Base-by-base conservation (phyloP, 345 rosid species). In the Excoecaria cochinchinensis region DNA sequence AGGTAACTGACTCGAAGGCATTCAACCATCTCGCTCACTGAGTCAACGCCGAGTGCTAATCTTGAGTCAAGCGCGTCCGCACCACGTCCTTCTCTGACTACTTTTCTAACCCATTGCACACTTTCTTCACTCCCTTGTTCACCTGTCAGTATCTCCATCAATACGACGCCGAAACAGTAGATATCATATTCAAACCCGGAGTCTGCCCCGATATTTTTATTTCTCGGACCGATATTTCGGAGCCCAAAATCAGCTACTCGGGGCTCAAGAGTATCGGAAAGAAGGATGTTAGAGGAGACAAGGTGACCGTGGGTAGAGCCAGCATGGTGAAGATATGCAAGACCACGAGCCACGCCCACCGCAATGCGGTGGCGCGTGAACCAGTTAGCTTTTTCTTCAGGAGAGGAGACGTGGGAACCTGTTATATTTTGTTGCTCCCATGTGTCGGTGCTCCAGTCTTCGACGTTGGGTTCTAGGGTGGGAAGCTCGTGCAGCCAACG, bases 401-500 rank as follows among this genome's bases (percentile, higher is more conserved):
- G 87, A 0, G 84, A 85, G 6, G 86, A 74, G 9, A 51, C 0
- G 15, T 73, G 82, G 69, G 75, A 76, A 51, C 79, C 83, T 8
- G 76, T 50, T 31, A 74, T 75, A 8, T 36, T 76, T 19, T 78
- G 90, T 2, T 78, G 83, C 78, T 92, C 97, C 99, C 99, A 95
- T 67, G 98, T 91, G 91, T 95, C 99, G 1, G 84, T 77, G 76
- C 92, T 91, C 99, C 99, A 95, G 73, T 95, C 97, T 79, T 95
- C 99, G 69, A 91, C 94, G 88, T 92, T 86, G 55, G 93, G 80
- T 60, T 83, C 82, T 46, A 97, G 94, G 0, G 92, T 74, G 0
- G 98, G 99, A 13, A 95, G 97, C 85, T 95, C 99, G 84, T 95
- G 93, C 25, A 95, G 90, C 97, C 97, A 95, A 22, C 89, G 87